phyloP scores from a whole-genome alignment of 1,284 basidiomycete genomes.

The Ganoderma sp. region DNA sequence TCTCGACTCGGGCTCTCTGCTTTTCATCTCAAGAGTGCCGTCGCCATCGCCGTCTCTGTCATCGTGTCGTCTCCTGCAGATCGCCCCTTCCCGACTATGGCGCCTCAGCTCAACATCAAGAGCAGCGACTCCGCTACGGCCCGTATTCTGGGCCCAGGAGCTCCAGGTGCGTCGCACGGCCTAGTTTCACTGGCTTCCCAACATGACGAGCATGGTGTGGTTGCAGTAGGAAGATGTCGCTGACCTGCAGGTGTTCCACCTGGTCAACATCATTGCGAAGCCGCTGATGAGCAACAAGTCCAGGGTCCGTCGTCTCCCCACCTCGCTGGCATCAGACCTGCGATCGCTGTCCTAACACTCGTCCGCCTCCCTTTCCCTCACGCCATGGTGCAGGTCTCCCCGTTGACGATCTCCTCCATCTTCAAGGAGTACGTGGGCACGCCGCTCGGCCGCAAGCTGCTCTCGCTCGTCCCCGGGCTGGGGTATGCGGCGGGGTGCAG shows the following conservation, averaged over 20 bases:
- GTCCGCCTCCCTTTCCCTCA: neutral
- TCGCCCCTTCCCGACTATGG: neutral
- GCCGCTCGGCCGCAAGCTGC: conserved; percentile 70
- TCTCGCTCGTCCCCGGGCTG: conserved; percentile 96
- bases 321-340: neutral
- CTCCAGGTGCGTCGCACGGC: too few species aligned
- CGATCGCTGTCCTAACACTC: neutral
- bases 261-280: too few species aligned
- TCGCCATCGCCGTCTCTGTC: neutral
- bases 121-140: too few species aligned
- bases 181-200: too few species aligned
- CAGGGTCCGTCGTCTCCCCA: conserved; percentile 53
- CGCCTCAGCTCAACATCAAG: too few species aligned
- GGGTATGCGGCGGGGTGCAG: conserved; percentile 99
- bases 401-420: conserved; percentile 69
- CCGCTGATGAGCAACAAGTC: conserved; percentile 71
- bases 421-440: conserved; percentile 88
- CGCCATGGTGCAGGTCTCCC: conserved; percentile 57
- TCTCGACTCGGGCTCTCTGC: conserved; percentile 6
- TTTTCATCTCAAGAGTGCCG: conserved; percentile 4
- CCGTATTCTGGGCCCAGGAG: too few species aligned
- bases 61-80: conserved; percentile 7
- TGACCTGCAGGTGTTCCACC: too few species aligned
- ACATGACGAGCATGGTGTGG: too few species aligned
- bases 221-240: too few species aligned